Evolutionary conservation across 768 basidiomycete species (phyloP).

Genomic region (Termitomyces sp.): DNA sequence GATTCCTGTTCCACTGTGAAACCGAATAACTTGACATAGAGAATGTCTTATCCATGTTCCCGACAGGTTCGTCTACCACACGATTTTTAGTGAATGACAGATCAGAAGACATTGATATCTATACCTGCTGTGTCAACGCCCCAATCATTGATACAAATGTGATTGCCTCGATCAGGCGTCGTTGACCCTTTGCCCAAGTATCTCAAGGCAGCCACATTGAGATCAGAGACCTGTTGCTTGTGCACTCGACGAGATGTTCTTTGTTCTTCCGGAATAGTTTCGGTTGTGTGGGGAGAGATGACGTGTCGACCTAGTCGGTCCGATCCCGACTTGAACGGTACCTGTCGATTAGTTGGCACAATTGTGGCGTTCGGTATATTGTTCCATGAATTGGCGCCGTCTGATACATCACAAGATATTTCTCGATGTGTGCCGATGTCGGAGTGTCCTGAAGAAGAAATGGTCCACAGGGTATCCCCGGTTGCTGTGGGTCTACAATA

Average conservation of each 20-base stretch:
- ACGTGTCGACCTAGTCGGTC: constrained; percentile 9
- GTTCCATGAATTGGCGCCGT: not conserved
- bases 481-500: not conserved
- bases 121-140: not conserved
- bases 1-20: not conserved
- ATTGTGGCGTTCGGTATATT: constrained; percentile 5
- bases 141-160: not conserved
- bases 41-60: not conserved
- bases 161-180: not conserved
- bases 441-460: constrained; percentile 3
- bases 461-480: not conserved
- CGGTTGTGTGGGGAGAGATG: constrained; percentile 2
- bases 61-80: not conserved
- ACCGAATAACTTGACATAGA: not conserved
- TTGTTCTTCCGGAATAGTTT: not conserved
- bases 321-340: constrained; percentile 3
- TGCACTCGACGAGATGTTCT: constrained; percentile 2
- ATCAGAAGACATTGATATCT: not conserved
- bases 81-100: not conserved
- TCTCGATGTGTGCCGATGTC: constrained; percentile 1
- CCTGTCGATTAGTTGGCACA: constrained; percentile 5
- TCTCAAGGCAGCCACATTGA: constrained; percentile 9
- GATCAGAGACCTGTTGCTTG: constrained; percentile 11
- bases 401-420: not conserved
- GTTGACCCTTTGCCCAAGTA: constrained; percentile 5